Conservation (phyloP, 495 filamentous ascomycete species). For the Pyrenopolyporus hunteri region DNA sequence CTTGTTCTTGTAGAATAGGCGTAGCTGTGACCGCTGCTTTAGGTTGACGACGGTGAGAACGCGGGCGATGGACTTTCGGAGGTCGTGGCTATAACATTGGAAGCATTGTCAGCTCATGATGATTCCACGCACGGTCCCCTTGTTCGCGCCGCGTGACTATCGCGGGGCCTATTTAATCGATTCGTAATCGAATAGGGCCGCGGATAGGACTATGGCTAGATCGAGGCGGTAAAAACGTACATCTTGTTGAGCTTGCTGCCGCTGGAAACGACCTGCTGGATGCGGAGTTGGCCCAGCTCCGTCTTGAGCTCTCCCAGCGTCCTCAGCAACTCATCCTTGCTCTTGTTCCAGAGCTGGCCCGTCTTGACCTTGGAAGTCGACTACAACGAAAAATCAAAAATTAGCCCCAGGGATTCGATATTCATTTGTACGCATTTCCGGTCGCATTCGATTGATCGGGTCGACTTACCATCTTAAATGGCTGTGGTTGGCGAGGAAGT, state of each 20-base stretch:
- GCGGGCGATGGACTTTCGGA: constrained; percentile 98
- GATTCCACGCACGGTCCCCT: background rate
- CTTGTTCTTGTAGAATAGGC: constrained; percentile 99
- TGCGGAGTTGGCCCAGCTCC: constrained; percentile 89
- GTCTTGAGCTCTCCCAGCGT: constrained; percentile 93
- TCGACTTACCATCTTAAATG: constrained; percentile 57
- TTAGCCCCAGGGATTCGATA: background rate
- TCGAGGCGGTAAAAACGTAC: constrained; percentile 61
- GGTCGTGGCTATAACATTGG: constrained; percentile 74
- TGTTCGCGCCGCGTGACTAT: constrained; percentile 13
- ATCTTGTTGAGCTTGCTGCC: constrained; percentile 96
- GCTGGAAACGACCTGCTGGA: constrained; percentile 95
- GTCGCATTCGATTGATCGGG: constrained; percentile 13
- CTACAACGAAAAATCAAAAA: constrained; percentile 50
- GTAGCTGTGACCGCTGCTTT: constrained; percentile 96
- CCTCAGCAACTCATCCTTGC: constrained; percentile 94
- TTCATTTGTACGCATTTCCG: constrained; percentile 1
- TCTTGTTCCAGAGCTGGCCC: constrained; percentile 95
- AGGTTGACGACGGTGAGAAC: constrained; percentile 99
- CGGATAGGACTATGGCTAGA: background rate
- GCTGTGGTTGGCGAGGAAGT: constrained; percentile 42
- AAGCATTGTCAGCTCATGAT: background rate
- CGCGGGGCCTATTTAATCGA: background rate
- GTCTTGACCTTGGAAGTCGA: constrained; percentile 94
- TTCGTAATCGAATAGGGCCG: constrained; percentile 12